Evolutionary conservation across 768 basidiomycete genomes (phyloP).

Genomic region (Crucibulum laeve): DNA sequence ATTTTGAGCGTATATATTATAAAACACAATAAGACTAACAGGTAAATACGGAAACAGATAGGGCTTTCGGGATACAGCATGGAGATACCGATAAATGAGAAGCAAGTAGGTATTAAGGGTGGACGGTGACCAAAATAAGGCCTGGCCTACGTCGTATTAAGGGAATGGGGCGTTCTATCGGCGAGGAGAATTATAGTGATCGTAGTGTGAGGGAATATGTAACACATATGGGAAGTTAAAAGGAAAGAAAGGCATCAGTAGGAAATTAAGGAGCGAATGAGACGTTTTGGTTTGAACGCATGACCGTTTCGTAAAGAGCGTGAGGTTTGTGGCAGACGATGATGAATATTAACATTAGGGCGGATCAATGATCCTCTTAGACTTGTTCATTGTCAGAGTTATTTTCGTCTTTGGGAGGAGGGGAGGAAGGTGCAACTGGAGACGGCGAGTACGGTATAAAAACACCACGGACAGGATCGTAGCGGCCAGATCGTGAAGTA

Average conservation of each 20-base stretch:
- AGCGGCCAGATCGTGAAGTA: slow-evolving; percentile 36
- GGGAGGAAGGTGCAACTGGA: slow-evolving; percentile 13
- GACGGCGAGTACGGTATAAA: slow-evolving; percentile 30
- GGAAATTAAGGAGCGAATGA: slow-evolving; percentile 20
- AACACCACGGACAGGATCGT: slow-evolving; percentile 48
- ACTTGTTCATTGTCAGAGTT: slow-evolving; percentile 12
- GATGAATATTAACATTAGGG: background rate
- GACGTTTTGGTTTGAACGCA: slow-evolving; percentile 20
- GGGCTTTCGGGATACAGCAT: background rate
- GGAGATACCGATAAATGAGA: slow-evolving; percentile 7
- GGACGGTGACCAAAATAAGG: background rate
- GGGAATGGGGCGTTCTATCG: slow-evolving; percentile 9
- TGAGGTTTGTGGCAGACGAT: slow-evolving; percentile 11
- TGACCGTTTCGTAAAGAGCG: slow-evolving; percentile 24
- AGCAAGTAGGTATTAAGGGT: background rate
- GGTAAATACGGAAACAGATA: background rate
- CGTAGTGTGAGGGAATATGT: slow-evolving; percentile 16
- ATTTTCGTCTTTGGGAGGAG: slow-evolving; percentile 15
- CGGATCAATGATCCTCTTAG: slow-evolving; percentile 15
- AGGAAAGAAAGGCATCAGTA: slow-evolving; percentile 14
- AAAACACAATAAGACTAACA: slow-evolving; percentile 2
- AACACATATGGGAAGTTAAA: slow-evolving; percentile 23
- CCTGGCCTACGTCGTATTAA: slow-evolving; percentile 7
- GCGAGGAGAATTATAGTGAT: slow-evolving; percentile 18
- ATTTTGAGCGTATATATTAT: slow-evolving; percentile 2